Conservation (phyloP, 768 basidiomycete genomes). For the Holtermanniella nyarrowii region DNA sequence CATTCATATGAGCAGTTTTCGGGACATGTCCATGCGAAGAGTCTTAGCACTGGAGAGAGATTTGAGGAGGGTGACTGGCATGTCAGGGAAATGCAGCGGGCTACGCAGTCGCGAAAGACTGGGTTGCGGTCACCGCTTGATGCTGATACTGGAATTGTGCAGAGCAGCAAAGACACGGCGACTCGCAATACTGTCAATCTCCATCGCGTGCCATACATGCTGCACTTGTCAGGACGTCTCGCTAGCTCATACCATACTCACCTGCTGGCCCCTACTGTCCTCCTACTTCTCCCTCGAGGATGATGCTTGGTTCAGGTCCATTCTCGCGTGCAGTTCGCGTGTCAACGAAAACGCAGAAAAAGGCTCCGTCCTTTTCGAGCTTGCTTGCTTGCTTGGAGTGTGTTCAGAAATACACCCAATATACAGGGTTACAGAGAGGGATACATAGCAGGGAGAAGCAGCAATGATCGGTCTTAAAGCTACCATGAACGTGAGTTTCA, state of each 20-base stretch:
- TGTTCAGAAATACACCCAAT: too few relatives aligned
- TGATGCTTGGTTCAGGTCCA: not conserved
- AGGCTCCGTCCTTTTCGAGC: not conserved
- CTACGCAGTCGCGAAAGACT: conserved; percentile 50
- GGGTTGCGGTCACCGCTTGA: conserved; percentile 57
- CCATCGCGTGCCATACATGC: not conserved
- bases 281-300: too few relatives aligned
- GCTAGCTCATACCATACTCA: too few relatives aligned
- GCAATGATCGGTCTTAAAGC: conserved; percentile 91
- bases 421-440: too few relatives aligned
- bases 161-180: too few relatives aligned
- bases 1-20: conserved; percentile 86
- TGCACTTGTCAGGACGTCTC: too few relatives aligned
- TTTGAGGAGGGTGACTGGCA: conserved; percentile 44
- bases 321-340: not conserved
- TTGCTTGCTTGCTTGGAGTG: too few relatives aligned
- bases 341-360: conserved; percentile 12
- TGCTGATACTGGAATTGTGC: conserved; percentile 42
- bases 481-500: conserved; percentile 62
- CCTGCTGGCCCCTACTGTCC: too few relatives aligned
- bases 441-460: not conserved
- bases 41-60: conserved; percentile 50
- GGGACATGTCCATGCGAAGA: conserved; percentile 75
- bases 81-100: conserved; percentile 43
- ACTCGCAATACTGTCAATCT: conserved; percentile 9